Evolutionary conservation across 805 yeast genomes (phyloP).

Genomic region (Wickerhamomyces silvicola): DNA sequence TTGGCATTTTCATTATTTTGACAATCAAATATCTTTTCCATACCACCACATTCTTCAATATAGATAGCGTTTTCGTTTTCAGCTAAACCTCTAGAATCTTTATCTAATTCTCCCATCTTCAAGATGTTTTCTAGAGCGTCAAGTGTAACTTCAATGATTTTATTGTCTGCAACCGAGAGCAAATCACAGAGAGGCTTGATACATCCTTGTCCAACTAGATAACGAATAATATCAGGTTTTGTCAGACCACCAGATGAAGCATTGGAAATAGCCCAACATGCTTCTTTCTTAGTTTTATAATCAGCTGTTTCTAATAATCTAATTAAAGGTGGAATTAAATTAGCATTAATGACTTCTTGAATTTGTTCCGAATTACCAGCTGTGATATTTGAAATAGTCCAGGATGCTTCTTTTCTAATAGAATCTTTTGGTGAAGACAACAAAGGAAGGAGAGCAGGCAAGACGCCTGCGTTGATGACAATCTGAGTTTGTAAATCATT

Average conservation of each 20-base stretch:
- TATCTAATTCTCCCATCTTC: constrained; percentile 90
- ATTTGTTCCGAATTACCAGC: constrained; percentile 96
- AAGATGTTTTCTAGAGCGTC: constrained; percentile 93
- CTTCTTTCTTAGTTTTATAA: constrained; percentile 95
- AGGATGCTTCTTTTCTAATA: constrained; percentile 94
- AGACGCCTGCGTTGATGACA: constrained; percentile 87
- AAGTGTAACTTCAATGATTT: constrained; percentile 88
- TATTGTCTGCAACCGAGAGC: constrained; percentile 79
- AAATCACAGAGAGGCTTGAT: constrained; percentile 95
- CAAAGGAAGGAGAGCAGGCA: constrained; percentile 76
- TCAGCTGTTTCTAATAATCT: constrained; percentile 78
- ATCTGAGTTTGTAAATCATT: constrained; percentile 93
- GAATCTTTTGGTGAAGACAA: constrained; percentile 83
- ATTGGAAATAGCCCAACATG: constrained; percentile 98
- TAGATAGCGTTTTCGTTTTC: constrained; percentile 83
- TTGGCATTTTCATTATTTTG: constrained; percentile 89
- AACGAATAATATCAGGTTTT: constrained; percentile 89
- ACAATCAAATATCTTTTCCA: constrained; percentile 91
- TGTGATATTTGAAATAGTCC: constrained; percentile 97
- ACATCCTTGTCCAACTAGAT: constrained; percentile 91
- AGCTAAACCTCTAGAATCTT: constrained; percentile 61
- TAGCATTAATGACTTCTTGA: constrained; percentile 93
- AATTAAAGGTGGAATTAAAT: constrained; percentile 86
- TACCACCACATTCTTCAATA: constrained; percentile 98
- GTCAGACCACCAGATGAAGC: constrained; percentile 94